A percentile compares a stretch with the other conserved stretches of the same genome.
Evolutionary conservation across 371 early-diverging fungal genomes (phyloP).

Genomic region (Phascolomyces articulosus): DNA sequence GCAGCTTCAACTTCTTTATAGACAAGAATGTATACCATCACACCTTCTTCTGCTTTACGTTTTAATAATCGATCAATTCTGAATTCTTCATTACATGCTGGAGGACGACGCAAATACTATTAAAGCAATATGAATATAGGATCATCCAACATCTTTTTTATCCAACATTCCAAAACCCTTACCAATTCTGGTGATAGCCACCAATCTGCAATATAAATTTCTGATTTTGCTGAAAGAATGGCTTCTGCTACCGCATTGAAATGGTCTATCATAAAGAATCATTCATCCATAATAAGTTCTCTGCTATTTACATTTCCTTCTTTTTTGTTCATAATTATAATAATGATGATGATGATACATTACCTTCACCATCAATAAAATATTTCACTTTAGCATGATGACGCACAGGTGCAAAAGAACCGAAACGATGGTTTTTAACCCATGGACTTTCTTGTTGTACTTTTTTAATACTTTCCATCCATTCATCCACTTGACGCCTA

Average conservation of each 20-base stretch:
- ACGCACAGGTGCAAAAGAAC: slow-evolving; percentile 83
- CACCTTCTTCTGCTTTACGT: slow-evolving; percentile 86
- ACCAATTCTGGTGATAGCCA: slow-evolving; percentile 51
- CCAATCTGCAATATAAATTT: slow-evolving; percentile 76
- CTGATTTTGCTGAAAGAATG: slow-evolving; percentile 69
- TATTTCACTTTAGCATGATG: slow-evolving; percentile 67
- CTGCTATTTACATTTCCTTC: too few relatives aligned
- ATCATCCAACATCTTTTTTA: too few relatives aligned
- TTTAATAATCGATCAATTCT: slow-evolving; percentile 85
- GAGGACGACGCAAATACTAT: slow-evolving; percentile 80
- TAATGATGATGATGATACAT: too few relatives aligned
- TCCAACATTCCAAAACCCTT: not conserved
- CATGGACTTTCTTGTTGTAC: slow-evolving; percentile 69
- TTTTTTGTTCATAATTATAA: too few relatives aligned
- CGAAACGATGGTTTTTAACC: slow-evolving; percentile 73
- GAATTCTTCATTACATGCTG: slow-evolving; percentile 69
- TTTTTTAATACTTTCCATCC: slow-evolving; percentile 60
- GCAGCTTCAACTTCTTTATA: slow-evolving; percentile 90
- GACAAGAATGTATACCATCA: slow-evolving; percentile 87
- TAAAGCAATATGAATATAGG: not conserved
- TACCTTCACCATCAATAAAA: slow-evolving; percentile 81
- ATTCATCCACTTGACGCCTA: slow-evolving; percentile 66
- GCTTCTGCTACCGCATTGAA: slow-evolving; percentile 80
- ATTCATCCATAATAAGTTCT: not conserved
- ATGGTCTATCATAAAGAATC: slow-evolving; percentile 56